Evolutionary conservation across 805 yeast genomes (phyloP).

Genomic region (Ogataea degrootiae): DNA sequence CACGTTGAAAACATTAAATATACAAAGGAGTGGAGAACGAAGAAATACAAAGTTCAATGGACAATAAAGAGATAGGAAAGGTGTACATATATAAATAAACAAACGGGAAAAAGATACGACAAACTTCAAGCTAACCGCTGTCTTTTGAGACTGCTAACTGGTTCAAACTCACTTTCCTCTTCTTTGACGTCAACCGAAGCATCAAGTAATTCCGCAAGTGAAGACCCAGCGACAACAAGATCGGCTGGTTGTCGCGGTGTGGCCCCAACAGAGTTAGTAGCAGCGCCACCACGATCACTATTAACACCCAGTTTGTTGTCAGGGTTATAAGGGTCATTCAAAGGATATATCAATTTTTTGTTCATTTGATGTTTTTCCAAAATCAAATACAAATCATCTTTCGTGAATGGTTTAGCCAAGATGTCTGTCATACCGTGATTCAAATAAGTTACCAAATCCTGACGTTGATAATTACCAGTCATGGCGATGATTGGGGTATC

Average conservation of each 20-base stretch:
- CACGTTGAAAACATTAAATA: no score
- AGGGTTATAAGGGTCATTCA: conserved; percentile 19
- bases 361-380: conserved; percentile 67
- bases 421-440: conserved; percentile 92
- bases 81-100: background rate
- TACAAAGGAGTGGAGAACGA: no score
- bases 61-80: background rate
- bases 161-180: background rate
- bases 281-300: background rate
- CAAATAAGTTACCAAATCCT: conserved; percentile 73
- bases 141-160: background rate
- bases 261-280: background rate
- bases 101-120: no score
- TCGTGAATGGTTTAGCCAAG: conserved; percentile 89
- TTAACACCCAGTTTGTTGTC: conserved; percentile 2
- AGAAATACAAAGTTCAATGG: no score
- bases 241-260: background rate
- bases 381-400: conserved; percentile 74
- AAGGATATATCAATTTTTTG: conserved; percentile 24
- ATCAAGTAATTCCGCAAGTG: background rate
- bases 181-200: background rate
- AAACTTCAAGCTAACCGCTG: background rate
- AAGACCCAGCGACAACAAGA: background rate
- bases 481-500: conserved; percentile 89
- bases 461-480: conserved; percentile 86